These are phyloP conservation scores for Aspergillus neoniger DNA, from an alignment of 2,329 filamentous ascomycete species.

Conservation along the genomic window DNA sequence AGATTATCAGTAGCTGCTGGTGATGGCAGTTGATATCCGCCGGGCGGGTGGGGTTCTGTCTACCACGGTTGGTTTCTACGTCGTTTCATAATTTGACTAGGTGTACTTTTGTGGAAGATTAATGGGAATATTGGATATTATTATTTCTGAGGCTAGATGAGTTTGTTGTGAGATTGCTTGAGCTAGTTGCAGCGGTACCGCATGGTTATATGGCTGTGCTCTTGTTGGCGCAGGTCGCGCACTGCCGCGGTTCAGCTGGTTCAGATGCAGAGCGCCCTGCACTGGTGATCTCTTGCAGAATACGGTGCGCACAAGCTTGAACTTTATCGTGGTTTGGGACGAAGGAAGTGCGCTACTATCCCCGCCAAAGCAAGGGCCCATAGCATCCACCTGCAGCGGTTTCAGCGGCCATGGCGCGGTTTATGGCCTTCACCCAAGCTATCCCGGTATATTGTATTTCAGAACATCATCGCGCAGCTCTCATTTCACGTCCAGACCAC, in stretches of 20 bases:
- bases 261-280: neutral
- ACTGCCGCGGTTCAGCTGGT: neutral
- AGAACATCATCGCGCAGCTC: neutral
- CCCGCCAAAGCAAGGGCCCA: neutral
- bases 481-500: slow-evolving; percentile 49
- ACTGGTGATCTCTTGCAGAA: neutral
- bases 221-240: neutral
- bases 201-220: neutral
- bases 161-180: neutral
- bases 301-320: neutral
- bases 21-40: neutral
- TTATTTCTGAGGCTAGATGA: neutral
- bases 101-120: neutral
- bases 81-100: neutral
- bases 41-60: neutral
- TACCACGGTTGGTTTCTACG: neutral
- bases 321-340: neutral
- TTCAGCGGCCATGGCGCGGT: neutral
- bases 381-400: neutral
- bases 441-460: neutral
- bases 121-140: neutral
- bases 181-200: neutral
- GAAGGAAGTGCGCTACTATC: neutral
- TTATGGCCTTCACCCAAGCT: neutral
- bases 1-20: neutral